Base-by-base conservation (phyloP, 2,329 filamentous ascomycete species). In the Penicillium crustosum region DNA sequence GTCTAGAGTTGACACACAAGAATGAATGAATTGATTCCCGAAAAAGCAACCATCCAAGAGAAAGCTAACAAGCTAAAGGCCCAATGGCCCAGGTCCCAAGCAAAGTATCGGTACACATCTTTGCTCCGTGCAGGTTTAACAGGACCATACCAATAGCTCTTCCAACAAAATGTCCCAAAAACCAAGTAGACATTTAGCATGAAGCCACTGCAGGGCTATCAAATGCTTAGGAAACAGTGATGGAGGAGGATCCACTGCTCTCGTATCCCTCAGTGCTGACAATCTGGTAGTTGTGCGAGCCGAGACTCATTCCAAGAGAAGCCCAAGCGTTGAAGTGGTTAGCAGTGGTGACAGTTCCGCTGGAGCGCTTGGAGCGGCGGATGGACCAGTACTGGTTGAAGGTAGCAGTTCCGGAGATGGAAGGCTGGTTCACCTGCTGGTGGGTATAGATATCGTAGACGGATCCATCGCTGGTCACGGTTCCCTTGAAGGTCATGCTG, bases 371-470 rank as follows among this genome's bases (percentile, higher is more conserved):
- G 42, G 29, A 66, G 15, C 64, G 67, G 7, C 77, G 72, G 35
- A 79, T 70, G 17, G 75, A 78, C 70, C 73, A 77, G 62, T 75
- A 79, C 65, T 79, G 77, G 25, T 69, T 66, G 60, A 79, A 79
- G 6, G 76, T 79, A 2, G 66, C 61, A 10, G 73, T 77, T 7
- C 76, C 76, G 2, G 63, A 50, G 39, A 79, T 77, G 0, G 75
- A 78, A 6, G 77, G 75, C 36, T 71, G 66, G 53, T 79, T 74
- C 42, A 66, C 65, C 9, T 73, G 77, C 10, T 66, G 63, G 36
- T 72, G 61, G n/a, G 70, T 69, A 60, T 74, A 77, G 56, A 78
- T 72, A 21, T 72, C 61, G 58, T 78, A 78, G 8, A 62, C 70
- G 4, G 61, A 64, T 4, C 75, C 76, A 56, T 78, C 76, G 15